Conservation (phyloP, 208 protist species). For the Leishmania major region DNA sequence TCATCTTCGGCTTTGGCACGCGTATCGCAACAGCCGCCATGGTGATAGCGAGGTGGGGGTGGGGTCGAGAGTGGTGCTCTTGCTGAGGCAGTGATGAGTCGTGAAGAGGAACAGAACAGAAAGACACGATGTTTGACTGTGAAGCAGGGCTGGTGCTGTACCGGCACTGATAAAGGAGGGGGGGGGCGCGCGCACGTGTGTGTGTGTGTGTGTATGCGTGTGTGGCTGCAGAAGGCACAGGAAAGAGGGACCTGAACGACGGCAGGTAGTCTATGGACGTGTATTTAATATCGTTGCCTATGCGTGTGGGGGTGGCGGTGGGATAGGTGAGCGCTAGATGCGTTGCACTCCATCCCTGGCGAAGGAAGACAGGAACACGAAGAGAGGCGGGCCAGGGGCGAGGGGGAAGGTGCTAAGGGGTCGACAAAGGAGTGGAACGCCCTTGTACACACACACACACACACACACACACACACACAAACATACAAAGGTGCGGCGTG, state of each 20-base stretch:
- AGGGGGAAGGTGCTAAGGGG: neutral
- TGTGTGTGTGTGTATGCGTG: too few relatives aligned
- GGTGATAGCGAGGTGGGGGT: neutral
- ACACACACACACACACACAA: neutral
- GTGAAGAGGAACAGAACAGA: neutral
- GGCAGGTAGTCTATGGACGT: neutral
- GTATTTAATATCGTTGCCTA: neutral
- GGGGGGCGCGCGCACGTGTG: neutral
- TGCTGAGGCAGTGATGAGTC: neutral
- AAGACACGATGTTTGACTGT: neutral
- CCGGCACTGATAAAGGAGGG: neutral
- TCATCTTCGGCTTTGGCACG: conserved; percentile 56
- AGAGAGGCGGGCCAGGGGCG: neutral
- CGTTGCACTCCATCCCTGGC: neutral
- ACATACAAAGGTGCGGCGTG: neutral
- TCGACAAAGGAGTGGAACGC: neutral
- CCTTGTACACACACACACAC: neutral
- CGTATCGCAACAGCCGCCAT: conserved; percentile 30
- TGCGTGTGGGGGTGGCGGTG: neutral
- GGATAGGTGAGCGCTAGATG: neutral
- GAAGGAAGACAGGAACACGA: neutral
- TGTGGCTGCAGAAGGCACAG: too few relatives aligned
- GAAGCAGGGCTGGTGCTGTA: neutral
- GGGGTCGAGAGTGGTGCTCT: neutral
- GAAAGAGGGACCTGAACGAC: neutral